phyloP scores from a whole-genome alignment of 148 eudicot species.

The Talinum fruticosum region DNA sequence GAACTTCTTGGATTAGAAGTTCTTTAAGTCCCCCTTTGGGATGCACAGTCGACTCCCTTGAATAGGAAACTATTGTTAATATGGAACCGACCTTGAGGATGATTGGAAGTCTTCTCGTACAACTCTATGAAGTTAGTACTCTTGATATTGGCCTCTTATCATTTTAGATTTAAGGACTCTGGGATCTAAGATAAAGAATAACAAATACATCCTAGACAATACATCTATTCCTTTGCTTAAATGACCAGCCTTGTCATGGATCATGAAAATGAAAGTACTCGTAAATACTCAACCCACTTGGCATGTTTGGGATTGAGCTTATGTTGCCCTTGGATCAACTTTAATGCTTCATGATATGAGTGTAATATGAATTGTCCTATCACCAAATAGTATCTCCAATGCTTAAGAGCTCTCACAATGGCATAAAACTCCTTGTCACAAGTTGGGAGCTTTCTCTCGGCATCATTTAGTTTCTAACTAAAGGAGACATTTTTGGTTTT shows the following conservation, averaged over 20 bases:
- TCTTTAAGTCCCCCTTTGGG: too few species aligned
- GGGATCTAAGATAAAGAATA: background rate
- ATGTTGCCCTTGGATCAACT: background rate
- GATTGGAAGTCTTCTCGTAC: too few species aligned
- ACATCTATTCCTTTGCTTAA: background rate
- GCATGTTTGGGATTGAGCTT: background rate
- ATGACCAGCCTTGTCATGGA: background rate
- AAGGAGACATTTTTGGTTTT: too few species aligned
- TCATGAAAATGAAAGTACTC: background rate
- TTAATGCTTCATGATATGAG: background rate
- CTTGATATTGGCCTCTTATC: background rate
- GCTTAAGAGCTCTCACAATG: too few species aligned
- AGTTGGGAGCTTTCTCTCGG: too few species aligned
- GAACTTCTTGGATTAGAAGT: too few species aligned
- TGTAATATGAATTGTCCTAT: background rate
- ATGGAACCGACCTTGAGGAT: too few species aligned
- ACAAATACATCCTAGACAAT: background rate
- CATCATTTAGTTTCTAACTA: too few species aligned
- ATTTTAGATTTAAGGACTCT: background rate
- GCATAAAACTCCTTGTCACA: too few species aligned
- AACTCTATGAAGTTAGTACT: too few species aligned
- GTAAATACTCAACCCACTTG: background rate
- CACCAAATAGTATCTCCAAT: background rate
- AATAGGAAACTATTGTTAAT: too few species aligned
- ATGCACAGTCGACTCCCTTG: too few species aligned